These are phyloP conservation scores for Trichophyton simii DNA, from an alignment of 2,329 filamentous ascomycete species.

Conservation along the genomic window DNA sequence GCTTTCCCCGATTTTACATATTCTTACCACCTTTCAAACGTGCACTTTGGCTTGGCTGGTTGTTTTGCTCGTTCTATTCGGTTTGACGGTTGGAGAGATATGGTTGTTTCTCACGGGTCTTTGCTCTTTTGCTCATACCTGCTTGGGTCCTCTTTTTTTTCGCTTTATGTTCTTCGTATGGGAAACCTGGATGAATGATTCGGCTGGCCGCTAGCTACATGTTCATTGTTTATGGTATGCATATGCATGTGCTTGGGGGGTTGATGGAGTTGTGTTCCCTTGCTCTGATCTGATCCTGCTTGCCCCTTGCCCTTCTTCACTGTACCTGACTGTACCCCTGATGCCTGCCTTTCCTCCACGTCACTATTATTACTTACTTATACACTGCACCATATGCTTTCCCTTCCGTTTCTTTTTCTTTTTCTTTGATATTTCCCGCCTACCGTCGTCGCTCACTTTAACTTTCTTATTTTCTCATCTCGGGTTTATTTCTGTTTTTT, in stretches of 20 bases:
- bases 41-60: background rate
- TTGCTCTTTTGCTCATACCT: background rate
- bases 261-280: background rate
- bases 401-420: background rate
- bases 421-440: background rate
- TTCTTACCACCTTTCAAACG: background rate
- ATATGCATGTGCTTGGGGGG: background rate
- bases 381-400: background rate
- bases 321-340: too few relatives aligned
- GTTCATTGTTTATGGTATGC: background rate
- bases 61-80: background rate
- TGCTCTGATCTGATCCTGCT: background rate
- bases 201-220: slow-evolving; percentile 2
- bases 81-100: background rate
- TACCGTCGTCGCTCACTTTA: background rate
- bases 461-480: background rate
- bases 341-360: background rate
- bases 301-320: too few relatives aligned
- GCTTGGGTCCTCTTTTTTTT: background rate
- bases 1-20: background rate
- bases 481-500: background rate
- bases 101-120: background rate
- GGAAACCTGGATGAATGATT: slow-evolving; percentile 1
- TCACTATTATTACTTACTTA: background rate
- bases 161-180: background rate